A percentile compares a stretch with the other conserved stretches of the same genome.
Conservation (phyloP, 257 asterid genomes). For the Anisodus acutangulus region DNA sequence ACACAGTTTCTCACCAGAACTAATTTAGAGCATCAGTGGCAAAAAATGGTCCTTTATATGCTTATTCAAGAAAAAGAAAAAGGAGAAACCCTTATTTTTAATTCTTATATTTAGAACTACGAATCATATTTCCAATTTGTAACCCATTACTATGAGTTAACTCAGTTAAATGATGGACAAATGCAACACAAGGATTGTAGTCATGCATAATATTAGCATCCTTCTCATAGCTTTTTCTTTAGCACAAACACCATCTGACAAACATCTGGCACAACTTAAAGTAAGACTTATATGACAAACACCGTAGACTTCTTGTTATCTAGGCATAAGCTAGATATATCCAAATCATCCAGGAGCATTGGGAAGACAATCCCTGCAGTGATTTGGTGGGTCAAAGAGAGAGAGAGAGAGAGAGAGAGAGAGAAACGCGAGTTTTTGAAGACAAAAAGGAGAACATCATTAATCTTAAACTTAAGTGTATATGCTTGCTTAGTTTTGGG, state of each 20-base stretch:
- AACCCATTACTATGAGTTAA: neutral
- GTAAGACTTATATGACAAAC: neutral
- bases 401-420: neutral
- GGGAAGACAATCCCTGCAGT: neutral
- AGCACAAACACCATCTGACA: neutral
- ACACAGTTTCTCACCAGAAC: conserved; percentile 18
- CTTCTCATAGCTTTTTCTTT: neutral
- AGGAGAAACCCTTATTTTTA: neutral
- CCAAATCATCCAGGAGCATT: neutral
- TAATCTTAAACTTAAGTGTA: neutral
- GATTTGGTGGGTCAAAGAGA: neutral
- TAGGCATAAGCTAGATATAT: neutral
- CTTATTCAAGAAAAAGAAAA: neutral
- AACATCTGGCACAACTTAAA: neutral
- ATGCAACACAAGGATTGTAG: neutral
- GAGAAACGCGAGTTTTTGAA: neutral
- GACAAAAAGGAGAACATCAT: neutral
- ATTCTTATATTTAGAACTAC: neutral
- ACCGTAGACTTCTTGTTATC: neutral
- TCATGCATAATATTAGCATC: neutral
- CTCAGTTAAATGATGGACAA: neutral
- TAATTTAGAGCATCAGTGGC: conserved; percentile 10
- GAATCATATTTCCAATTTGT: neutral
- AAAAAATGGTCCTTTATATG: neutral
- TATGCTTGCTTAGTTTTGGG: neutral